Evolutionary conservation across 352 stramenopile species (phyloP), one percentile per base, ranked within the genome.

Genomic region (Phytophthora macrochlamydospora): DNA sequence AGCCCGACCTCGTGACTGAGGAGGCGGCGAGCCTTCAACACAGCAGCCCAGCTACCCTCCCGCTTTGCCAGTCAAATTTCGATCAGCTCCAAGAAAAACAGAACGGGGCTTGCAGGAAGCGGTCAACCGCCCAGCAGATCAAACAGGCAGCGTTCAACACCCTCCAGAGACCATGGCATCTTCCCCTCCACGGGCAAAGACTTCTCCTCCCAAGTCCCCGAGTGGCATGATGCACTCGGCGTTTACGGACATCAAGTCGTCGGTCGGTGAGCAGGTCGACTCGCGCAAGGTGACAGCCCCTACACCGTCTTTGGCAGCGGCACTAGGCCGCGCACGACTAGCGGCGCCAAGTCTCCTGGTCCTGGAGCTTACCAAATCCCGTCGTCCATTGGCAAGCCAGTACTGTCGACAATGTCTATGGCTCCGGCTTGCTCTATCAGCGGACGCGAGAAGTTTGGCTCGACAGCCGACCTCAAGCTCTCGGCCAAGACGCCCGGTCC

Each of bases 391-490:
- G 81, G 81, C 40, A 90, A 89, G 44, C 79, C 85, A 18, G 76
- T 91, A 38, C 62, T 91, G 14, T 91, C 82, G 29, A 92, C 84
- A 2, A 91, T 91, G 73, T 9, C 30, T 0, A 62, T 75, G 32
- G 85, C 81, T 0, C 82, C 85, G 14, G 59, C 81, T 1, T 91
- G 76, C 32, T 91, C 85, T 24, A 89, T 93, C 69, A 88, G 76
- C 18, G 85, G 85, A 7, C 83, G 85, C 46, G 85, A 93, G 65
- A 92, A 92, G 66, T 93, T 93, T 60, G 83, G 85, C 33, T 92
- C 83, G 7, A 89, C 83, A 2, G 65, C 78, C 4, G 80, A 92
- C 54, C 51, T 79, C 24, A 85, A 88, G 35, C 29, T 51, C 1
- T 70, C 75, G 0, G 73, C 66, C 4, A 90, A 81, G 59, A n/a